Evolutionary conservation across 176 grass and related monocot genomes (phyloP), one percentile per base, ranked within the genome.

Genomic region (Lolium rigidum): DNA sequence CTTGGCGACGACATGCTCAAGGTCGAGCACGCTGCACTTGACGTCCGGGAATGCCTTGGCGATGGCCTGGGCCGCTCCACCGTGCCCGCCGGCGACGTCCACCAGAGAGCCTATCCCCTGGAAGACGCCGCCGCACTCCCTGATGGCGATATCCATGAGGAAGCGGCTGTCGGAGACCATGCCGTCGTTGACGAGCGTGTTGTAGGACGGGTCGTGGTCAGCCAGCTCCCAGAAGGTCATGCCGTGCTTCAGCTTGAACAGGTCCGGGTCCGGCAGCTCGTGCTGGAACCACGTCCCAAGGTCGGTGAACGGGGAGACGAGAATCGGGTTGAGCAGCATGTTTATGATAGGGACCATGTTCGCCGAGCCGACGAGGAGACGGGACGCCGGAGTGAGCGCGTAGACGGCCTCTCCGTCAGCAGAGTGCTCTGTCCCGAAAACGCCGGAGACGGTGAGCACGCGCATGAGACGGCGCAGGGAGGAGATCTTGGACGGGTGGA

Each of bases 1-100:
- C 1, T 31, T 4, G 20, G 64, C 84, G 20, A 90, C 72, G 17
- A 91, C 89, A 1, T 87, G 87, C 7, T 77, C 80, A 44, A 91
- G 78, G 21, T 94, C 89, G n/a, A 91, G 41, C 8, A 94, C 84
- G n/a, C 18, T 87, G 50, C 78, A 92, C 37, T 88, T 61, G 4
- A 94, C 26, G 0, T 82, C 31, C 41, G 41, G 26, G 26, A 28
- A 28, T 28, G 26, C 26, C 26, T 28, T 28, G 26, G 26, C 26
- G 26, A 92, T 86, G 18, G 80, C 62, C 48, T 15, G 54, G 9
- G 87, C 74, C 1, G 80, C 58, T 0, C 16, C 7, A 0, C 89
- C 89, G 0, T 8, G 57, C 0, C 89, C 83, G 4, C 92, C 92
- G 13, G 44, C 92, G 37, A 91, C 86, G 78, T 94, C 92, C 14